phyloP scores from a whole-genome alignment of 2,329 filamentous ascomycete genomes.

The Nemania diffusa region DNA sequence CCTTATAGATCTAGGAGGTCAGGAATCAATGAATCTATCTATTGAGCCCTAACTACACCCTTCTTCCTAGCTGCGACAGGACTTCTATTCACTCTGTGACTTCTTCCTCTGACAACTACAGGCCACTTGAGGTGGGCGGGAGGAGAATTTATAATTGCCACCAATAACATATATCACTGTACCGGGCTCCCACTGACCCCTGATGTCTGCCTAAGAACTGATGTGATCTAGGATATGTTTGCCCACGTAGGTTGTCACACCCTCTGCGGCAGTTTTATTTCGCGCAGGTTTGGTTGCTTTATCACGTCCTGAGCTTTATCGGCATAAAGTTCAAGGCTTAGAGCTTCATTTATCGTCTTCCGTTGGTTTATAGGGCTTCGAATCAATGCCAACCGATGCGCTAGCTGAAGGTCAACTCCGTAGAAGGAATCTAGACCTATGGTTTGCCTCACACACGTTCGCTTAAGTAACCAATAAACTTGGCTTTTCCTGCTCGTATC shows the following conservation, averaged over 20 bases:
- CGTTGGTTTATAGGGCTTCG: neutral
- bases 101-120: too few relatives aligned
- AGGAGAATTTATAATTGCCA: neutral
- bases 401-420: neutral
- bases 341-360: neutral
- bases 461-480: neutral
- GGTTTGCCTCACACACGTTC: neutral
- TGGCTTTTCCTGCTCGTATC: neutral
- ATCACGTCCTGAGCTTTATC: neutral
- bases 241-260: neutral
- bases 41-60: too few relatives aligned
- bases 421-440: neutral
- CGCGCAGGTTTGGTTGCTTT: neutral
- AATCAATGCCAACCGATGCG: neutral
- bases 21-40: too few relatives aligned
- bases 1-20: too few relatives aligned
- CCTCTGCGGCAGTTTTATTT: neutral
- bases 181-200: neutral
- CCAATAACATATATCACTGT: neutral
- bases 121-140: neutral
- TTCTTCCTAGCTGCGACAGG: too few relatives aligned
- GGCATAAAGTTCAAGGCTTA: neutral
- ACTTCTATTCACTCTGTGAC: too few relatives aligned
- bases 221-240: neutral
- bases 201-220: neutral